These are phyloP conservation scores for Tetrahymena thermophila DNA, from an alignment of 73 alveolate genomes.

Conservation along the genomic window DNA sequence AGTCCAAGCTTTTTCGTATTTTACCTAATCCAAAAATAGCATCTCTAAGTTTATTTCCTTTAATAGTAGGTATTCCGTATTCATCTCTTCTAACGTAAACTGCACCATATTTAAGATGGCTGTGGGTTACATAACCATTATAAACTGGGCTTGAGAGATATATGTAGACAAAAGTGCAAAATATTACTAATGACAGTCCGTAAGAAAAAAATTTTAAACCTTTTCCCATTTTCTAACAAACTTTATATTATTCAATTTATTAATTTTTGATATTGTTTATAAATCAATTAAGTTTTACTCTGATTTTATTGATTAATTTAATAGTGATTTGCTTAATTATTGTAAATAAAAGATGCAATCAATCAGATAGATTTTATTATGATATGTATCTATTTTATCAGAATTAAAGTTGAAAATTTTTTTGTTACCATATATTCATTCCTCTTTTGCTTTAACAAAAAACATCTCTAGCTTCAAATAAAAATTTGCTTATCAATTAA, in stretches of 20 bases:
- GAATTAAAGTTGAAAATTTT: not conserved
- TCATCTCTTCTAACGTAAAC: constrained; percentile 22
- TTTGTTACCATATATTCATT: too few species aligned
- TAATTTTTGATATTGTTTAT: not conserved
- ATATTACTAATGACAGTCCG: not conserved
- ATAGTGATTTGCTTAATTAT: too few species aligned
- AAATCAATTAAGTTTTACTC: too few species aligned
- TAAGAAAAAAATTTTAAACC: not conserved
- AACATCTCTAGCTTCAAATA: too few species aligned
- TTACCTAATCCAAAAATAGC: constrained; percentile 11
- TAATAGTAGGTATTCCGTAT: constrained; percentile 29
- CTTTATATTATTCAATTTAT: not conserved
- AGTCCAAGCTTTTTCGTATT: not conserved
- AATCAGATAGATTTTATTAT: not conserved
- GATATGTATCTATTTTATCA: not conserved
- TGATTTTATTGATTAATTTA: too few species aligned
- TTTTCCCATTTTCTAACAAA: not conserved
- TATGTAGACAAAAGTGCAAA: not conserved
- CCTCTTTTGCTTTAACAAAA: too few species aligned
- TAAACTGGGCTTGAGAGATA: not conserved
- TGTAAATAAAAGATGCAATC: not conserved
- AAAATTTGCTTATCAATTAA: too few species aligned
- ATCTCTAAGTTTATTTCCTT: constrained; percentile 18
- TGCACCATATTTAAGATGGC: not conserved
- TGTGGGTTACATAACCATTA: not conserved